These are phyloP conservation scores for Glebionis coronaria DNA, from an alignment of 129 eudicot genomes.

Conservation along the genomic window DNA sequence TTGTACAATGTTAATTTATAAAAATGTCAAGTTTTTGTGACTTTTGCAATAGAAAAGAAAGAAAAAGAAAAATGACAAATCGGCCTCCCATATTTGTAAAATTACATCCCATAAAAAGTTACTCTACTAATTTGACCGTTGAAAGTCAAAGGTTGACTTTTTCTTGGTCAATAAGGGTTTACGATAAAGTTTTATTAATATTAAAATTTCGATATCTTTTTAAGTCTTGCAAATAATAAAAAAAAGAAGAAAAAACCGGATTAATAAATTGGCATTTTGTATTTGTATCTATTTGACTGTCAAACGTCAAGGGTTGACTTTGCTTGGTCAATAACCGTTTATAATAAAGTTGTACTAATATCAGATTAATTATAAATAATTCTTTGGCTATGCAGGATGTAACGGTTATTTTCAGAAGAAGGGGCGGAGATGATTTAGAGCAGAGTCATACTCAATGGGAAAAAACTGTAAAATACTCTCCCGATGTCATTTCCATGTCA, in stretches of 20 bases:
- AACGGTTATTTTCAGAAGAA: conserved; percentile 69
- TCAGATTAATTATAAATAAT: background rate
- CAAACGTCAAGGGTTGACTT: too few relatives aligned
- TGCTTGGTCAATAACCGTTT: too few relatives aligned
- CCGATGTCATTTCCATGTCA: conserved; percentile 63
- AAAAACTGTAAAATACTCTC: conserved; percentile 55
- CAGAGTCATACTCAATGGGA: conserved; percentile 66
- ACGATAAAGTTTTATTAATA: too few relatives aligned
- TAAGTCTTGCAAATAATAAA: too few relatives aligned
- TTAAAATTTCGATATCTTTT: too few relatives aligned
- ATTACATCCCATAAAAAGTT: background rate
- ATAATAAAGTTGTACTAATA: background rate
- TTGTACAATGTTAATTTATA: conserved; percentile 4
- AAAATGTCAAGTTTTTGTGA: background rate
- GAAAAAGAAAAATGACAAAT: too few relatives aligned
- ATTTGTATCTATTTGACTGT: too few relatives aligned
- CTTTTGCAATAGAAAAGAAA: too few relatives aligned
- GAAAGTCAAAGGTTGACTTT: conserved; percentile 16
- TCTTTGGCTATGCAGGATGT: conserved; percentile 43
- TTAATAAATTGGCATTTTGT: too few relatives aligned
- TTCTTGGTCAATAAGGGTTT: too few relatives aligned
- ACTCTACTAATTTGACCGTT: background rate
- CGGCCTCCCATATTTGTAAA: too few relatives aligned
- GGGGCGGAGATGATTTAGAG: conserved; percentile 79
- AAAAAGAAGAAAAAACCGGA: too few relatives aligned